Evolutionary conservation across 176 grass and related monocot genomes (phyloP), one percentile per base, ranked within the genome.

Genomic region (Canna indica): DNA sequence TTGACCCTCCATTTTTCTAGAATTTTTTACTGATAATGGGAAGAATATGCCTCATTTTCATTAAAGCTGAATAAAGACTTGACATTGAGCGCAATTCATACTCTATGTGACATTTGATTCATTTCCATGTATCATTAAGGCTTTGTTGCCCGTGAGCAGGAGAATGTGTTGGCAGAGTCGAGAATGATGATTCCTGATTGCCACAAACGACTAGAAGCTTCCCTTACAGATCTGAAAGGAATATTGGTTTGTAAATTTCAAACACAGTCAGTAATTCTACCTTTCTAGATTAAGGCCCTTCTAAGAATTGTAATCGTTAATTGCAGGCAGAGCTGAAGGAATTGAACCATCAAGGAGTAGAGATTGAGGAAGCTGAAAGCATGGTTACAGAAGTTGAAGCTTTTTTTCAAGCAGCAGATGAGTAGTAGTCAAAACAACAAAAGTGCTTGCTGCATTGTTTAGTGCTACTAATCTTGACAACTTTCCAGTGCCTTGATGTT

Each of bases 181-280:
- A 92, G 89, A 78, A 97, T 97, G 94, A 97, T 90, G 94, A 80
- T 90, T 17, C 88, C 94, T 77, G 94, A 90, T 78, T 97, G 94
- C 84, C 89, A 81, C 60, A 97, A 90, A 71, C 83, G 94, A 47
- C 84, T 97, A 64, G 94, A 97, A 77, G 78, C 81, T 76, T 84
- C 94, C 27, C 60, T 91, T 69, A 73, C 86, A 54, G 88, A 96
- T 71, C 70, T 96, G 62, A 97, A 92, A 75, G 86, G 79, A 69
- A 85, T 80, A 56, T 77, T 97, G 77, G 94, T 92, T 87, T 7
- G 0, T 71, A 10, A 38, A 36, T 28, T 64, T 76, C 30, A 25
- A 25, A 26, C 60, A 38, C 24, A 59, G 12, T 25, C 48, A 50
- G 47, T 67, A 35, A 1, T 70, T 27, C 66, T 70, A 60, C 26